phyloP scores from a whole-genome alignment of 2,329 filamentous ascomycete genomes.

The Neonectria faginata region DNA sequence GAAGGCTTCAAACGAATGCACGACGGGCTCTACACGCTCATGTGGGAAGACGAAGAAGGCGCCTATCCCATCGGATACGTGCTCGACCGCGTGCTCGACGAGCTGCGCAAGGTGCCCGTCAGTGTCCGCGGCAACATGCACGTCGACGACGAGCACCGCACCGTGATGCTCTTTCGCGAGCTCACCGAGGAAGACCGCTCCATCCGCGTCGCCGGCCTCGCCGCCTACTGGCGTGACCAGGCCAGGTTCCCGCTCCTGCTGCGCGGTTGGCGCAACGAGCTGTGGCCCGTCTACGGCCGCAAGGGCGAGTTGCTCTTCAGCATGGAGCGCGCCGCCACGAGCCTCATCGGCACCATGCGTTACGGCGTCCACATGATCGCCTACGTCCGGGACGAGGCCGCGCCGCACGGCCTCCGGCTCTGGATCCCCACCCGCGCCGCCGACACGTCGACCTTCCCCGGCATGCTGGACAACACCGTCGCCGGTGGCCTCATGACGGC shows the following conservation, averaged over 20 bases:
- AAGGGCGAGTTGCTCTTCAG: constrained; percentile 74
- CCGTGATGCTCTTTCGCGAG: constrained; percentile 71
- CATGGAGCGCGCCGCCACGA: constrained; percentile 80
- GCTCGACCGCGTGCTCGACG: constrained; percentile 61
- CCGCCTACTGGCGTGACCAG: constrained; percentile 75
- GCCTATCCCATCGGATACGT: constrained; percentile 73
- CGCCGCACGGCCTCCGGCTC: constrained; percentile 72
- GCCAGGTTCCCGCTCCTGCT: constrained; percentile 80
- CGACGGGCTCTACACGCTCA: constrained; percentile 74
- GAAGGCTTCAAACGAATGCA: constrained; percentile 65
- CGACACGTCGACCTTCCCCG: constrained; percentile 86
- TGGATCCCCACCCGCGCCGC: constrained; percentile 85
- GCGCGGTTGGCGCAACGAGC: constrained; percentile 82
- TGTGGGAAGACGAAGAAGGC: constrained; percentile 72
- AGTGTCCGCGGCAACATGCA: constrained; percentile 68
- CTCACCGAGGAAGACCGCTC: constrained; percentile 73
- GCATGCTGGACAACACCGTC: constrained; percentile 96
- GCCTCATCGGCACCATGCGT: constrained; percentile 79
- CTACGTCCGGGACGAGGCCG: constrained; percentile 64
- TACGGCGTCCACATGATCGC: constrained; percentile 88
- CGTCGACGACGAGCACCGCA: constrained; percentile 69
- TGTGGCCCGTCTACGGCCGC: constrained; percentile 80
- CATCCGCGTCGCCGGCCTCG: constrained; percentile 64
- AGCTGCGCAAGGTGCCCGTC: constrained; percentile 61
- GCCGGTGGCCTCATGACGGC: constrained; percentile 82